Conservation (phyloP, 495 filamentous ascomycete genomes). For the Daldinia grandis region DNA sequence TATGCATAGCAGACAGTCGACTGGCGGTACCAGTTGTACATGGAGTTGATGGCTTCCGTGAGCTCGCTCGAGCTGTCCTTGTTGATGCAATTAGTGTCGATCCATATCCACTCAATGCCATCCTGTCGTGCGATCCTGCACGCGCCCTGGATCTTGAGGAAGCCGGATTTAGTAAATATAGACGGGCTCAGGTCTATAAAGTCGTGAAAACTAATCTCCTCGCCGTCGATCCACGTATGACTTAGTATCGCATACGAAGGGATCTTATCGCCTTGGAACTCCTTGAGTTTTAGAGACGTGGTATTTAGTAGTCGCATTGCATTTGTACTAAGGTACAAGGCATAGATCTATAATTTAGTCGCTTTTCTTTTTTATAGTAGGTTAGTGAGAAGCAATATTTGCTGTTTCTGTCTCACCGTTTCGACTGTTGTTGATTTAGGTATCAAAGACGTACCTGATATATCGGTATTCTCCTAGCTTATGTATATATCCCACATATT, state of each 20-base stretch:
- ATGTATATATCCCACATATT: too few relatives aligned
- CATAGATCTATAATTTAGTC: neutral
- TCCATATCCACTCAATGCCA: slow-evolving; percentile 42
- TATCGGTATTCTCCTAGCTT: too few relatives aligned
- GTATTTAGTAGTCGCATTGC: slow-evolving; percentile 44
- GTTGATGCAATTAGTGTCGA: slow-evolving; percentile 48
- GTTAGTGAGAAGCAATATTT: neutral
- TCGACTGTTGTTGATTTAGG: neutral
- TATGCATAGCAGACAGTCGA: slow-evolving; percentile 45
- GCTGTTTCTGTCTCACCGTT: neutral
- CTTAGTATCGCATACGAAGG: slow-evolving; percentile 51
- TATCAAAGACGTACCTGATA: too few relatives aligned
- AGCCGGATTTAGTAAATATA: slow-evolving; percentile 28
- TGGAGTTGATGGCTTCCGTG: slow-evolving; percentile 45
- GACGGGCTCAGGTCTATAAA: slow-evolving; percentile 25
- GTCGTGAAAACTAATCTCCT: slow-evolving; percentile 49
- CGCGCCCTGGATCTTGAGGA: slow-evolving; percentile 39
- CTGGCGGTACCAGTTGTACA: slow-evolving; percentile 42
- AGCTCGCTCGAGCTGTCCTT: slow-evolving; percentile 45
- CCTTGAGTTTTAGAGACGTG: slow-evolving; percentile 26
- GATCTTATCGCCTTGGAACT: slow-evolving; percentile 32
- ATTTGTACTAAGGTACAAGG: neutral
- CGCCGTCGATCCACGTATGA: slow-evolving; percentile 49
- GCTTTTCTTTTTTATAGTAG: neutral
- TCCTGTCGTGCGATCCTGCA: slow-evolving; percentile 35